Conservation (phyloP, 257 asterid genomes). For the Scutellaria galericulata region DNA sequence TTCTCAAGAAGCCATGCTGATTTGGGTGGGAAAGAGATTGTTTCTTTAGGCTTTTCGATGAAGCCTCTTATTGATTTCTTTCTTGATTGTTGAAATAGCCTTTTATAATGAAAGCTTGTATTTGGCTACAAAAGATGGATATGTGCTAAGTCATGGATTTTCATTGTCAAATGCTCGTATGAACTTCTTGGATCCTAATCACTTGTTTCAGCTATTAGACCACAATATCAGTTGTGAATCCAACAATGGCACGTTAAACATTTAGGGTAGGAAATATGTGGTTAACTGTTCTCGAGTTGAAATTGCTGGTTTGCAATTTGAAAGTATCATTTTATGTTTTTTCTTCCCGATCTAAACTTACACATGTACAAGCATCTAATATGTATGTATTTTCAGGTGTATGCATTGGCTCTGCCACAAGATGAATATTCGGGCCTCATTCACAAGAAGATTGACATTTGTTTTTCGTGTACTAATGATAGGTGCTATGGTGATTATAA, state of each 20-base stretch:
- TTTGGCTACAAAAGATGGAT: constrained; percentile 55
- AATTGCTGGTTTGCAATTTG: constrained; percentile 53
- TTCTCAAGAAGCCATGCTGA: constrained; percentile 38
- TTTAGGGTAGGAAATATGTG: constrained; percentile 41
- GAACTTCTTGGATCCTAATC: constrained; percentile 28
- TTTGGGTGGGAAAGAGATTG: constrained; percentile 39
- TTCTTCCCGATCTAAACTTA: no score
- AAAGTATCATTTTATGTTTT: constrained; percentile 28
- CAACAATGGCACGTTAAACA: constrained; percentile 24
- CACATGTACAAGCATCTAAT: no score
- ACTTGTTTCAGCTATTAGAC: constrained; percentile 38
- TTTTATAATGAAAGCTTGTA: constrained; percentile 48
- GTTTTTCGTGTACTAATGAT: constrained; percentile 40
- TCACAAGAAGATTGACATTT: constrained; percentile 37
- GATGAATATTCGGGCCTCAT: constrained; percentile 27
- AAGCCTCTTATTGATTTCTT: constrained; percentile 38
- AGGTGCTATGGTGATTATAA: constrained; percentile 28
- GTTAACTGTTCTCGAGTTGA: constrained; percentile 46
- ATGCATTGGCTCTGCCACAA: constrained; percentile 46
- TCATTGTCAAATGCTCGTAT: constrained; percentile 45
- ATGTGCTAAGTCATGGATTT: constrained; percentile 42
- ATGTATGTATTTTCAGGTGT: constrained; percentile 42
- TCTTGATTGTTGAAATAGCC: constrained; percentile 30
- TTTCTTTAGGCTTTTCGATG: constrained; percentile 54
- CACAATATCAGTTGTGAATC: constrained; percentile 41